Conservation (phyloP, 2,329 filamentous ascomycete genomes). For the Alternaria tenuissima region DNA sequence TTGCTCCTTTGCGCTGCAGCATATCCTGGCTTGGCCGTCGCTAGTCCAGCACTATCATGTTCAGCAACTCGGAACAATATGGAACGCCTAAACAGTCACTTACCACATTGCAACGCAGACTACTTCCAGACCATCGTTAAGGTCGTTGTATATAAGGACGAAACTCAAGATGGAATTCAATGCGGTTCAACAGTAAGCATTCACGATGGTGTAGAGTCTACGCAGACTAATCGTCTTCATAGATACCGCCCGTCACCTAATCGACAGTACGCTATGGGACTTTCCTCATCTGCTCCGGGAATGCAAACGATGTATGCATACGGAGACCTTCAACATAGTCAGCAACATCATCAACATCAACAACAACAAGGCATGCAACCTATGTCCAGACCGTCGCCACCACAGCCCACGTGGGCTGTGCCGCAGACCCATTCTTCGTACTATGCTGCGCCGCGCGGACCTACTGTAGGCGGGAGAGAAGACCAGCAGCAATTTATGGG, state of each 20-base stretch:
- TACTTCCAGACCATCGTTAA: slow-evolving; percentile 28
- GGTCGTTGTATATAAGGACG: slow-evolving; percentile 37
- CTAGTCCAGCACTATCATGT: slow-evolving; percentile 32
- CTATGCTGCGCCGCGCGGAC: slow-evolving; percentile 36
- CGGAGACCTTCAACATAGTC: slow-evolving; percentile 34
- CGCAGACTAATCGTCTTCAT: slow-evolving; percentile 37
- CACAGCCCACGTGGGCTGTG: slow-evolving; percentile 46
- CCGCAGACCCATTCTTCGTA: slow-evolving; percentile 46
- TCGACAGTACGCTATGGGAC: slow-evolving; percentile 44
- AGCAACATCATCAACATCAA: slow-evolving; percentile 27
- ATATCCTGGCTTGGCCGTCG: slow-evolving; percentile 27
- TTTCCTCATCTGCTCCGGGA: slow-evolving; percentile 39
- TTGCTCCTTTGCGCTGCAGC: slow-evolving; percentile 40
- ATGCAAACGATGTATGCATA: slow-evolving; percentile 51
- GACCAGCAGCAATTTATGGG: slow-evolving; percentile 36
- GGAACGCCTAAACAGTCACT: slow-evolving; percentile 35
- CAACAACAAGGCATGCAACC: slow-evolving; percentile 29
- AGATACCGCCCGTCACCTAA: slow-evolving; percentile 50
- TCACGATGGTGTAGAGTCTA: slow-evolving; percentile 8
- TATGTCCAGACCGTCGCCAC: slow-evolving; percentile 43
- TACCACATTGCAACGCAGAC: slow-evolving; percentile 34
- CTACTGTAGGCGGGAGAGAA: slow-evolving; percentile 34
- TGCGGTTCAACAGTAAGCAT: slow-evolving; percentile 51
- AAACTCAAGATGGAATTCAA: slow-evolving; percentile 54
- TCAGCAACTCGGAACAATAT: slow-evolving; percentile 25